Percentiles rank a stretch among this genome's conserved stretches.
Evolutionary conservation across 73 alveolate species (phyloP).

Genomic region (Stentor roeselii): DNA sequence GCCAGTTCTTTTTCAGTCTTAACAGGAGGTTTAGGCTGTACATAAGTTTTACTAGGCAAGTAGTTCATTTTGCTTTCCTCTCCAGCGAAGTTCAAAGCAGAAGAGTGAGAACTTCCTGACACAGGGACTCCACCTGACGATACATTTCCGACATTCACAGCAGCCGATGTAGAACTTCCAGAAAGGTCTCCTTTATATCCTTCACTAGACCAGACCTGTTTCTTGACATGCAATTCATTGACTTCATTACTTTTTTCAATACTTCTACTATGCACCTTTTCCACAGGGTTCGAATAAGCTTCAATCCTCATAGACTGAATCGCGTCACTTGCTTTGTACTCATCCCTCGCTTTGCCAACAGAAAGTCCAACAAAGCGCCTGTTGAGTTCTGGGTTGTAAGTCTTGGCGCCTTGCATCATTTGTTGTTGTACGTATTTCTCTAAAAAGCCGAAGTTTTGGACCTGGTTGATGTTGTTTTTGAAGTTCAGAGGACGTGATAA

Average conservation of each 20-base stretch:
- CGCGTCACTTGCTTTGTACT: slow-evolving; percentile 39
- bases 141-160: no score
- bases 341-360: slow-evolving; percentile 54
- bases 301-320: slow-evolving; percentile 51
- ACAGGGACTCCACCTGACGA: not conserved
- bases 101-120: not conserved
- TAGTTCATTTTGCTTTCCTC: not conserved
- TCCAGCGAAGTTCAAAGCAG: no score
- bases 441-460: slow-evolving; percentile 61
- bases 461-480: slow-evolving; percentile 49
- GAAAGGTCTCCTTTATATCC: slow-evolving; percentile 10
- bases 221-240: not conserved
- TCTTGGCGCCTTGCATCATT: slow-evolving; percentile 45
- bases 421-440: slow-evolving; percentile 57
- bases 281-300: slow-evolving; percentile 73
- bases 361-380: slow-evolving; percentile 43
- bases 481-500: slow-evolving; percentile 40
- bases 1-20: not conserved
- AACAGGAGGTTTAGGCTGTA: not conserved
- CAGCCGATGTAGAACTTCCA: no score
- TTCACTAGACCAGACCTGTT: slow-evolving; percentile 13
- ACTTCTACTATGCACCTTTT: not conserved
- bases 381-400: slow-evolving; percentile 50
- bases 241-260: not conserved
- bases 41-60: not conserved